Conservation (phyloP, 768 basidiomycete species). For the Leccinellum rugosiceps region DNA sequence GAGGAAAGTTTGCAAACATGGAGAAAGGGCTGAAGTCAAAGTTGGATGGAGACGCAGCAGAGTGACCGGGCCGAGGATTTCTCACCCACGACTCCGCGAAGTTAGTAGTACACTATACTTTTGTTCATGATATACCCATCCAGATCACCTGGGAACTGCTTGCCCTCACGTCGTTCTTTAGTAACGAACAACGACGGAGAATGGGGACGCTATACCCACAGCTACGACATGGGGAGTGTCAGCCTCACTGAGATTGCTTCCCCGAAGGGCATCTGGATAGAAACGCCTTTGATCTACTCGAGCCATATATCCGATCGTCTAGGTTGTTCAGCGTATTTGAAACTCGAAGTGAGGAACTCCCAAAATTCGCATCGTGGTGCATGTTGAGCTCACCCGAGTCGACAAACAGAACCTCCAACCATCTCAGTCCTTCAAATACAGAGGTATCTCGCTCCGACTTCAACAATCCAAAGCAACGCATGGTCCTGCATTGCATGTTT, state of each 20-base stretch:
- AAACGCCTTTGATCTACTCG: slow-evolving; percentile 67
- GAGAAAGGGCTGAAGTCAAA: not conserved
- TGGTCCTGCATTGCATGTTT: slow-evolving; percentile 55
- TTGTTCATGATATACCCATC: too few species aligned
- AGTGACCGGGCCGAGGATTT: slow-evolving; percentile 1
- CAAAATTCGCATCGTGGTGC: not conserved
- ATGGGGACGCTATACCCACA: not conserved
- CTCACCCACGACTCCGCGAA: not conserved
- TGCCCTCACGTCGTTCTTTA: not conserved
- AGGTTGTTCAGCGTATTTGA: slow-evolving; percentile 58
- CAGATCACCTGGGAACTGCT: too few species aligned
- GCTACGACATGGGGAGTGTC: slow-evolving; percentile 4
- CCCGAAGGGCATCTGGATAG: slow-evolving; percentile 43
- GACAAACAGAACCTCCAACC: slow-evolving; percentile 64
- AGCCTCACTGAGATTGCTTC: not conserved
- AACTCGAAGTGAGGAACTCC: slow-evolving; percentile 56
- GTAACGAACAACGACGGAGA: not conserved
- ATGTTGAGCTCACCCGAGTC: not conserved
- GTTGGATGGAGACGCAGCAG: not conserved
- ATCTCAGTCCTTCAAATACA: slow-evolving; percentile 72
- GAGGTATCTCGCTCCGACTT: slow-evolving; percentile 64
- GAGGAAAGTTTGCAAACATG: slow-evolving; percentile 73
- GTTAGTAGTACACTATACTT: too few species aligned
- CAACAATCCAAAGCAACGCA: slow-evolving; percentile 46
- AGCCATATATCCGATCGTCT: slow-evolving; percentile 51